Conservation (phyloP, 1,139 yeast species). For the Meyerozyma guilliermondii region DNA sequence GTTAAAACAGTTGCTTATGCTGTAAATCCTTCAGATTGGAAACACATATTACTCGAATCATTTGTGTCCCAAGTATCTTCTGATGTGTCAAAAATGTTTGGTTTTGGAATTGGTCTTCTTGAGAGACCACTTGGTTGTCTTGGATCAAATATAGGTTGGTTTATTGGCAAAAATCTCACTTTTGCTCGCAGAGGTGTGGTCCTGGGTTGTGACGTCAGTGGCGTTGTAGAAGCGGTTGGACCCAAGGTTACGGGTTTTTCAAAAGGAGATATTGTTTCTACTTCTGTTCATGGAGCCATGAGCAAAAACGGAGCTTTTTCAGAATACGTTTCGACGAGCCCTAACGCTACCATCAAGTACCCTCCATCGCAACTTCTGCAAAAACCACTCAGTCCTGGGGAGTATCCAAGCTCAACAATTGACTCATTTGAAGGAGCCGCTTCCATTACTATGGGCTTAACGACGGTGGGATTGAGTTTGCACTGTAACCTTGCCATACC, state of each 20-base stretch:
- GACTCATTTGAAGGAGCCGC: constrained; percentile 33
- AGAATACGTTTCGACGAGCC: constrained; percentile 16
- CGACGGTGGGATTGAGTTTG: constrained; percentile 38
- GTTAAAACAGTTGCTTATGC: constrained; percentile 58
- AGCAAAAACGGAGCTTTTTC: constrained; percentile 18
- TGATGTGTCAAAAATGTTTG: not conserved
- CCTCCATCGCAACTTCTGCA: not conserved
- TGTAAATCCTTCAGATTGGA: constrained; percentile 75
- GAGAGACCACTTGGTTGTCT: not conserved
- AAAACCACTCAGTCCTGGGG: constrained; percentile 6
- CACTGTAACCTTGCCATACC: constrained; percentile 19
- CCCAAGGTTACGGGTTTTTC: constrained; percentile 16
- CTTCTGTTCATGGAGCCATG: constrained; percentile 17
- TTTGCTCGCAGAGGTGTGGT: constrained; percentile 5
- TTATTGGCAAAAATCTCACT: not conserved
- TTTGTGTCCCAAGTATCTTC: not conserved
- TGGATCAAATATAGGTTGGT: not conserved
- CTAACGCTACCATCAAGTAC: constrained; percentile 14
- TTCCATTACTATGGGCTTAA: constrained; percentile 47
- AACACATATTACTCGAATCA: constrained; percentile 27
- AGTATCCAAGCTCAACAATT: constrained; percentile 5
- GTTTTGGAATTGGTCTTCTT: not conserved
- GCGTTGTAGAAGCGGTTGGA: constrained; percentile 25
- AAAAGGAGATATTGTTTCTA: constrained; percentile 22
- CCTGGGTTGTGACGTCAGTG: constrained; percentile 26